Conservation (phyloP, 148 eudicot genomes). For the Fagopyrum homotropicum region DNA sequence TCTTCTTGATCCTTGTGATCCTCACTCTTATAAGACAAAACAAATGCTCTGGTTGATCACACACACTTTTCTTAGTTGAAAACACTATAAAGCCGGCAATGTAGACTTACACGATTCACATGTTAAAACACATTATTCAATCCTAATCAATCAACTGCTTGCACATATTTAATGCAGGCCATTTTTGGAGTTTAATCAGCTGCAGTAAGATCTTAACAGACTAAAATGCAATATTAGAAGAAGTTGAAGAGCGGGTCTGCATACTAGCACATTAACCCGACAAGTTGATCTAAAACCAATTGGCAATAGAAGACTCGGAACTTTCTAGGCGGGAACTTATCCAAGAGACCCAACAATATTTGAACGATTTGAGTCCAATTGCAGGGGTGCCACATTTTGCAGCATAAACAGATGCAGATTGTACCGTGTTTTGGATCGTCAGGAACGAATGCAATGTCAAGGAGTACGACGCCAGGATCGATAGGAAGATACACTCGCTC, state of each 20-base stretch:
- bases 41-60: not conserved
- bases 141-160: not conserved
- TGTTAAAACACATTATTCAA: not conserved
- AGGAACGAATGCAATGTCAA: conserved; percentile 89
- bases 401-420: not conserved
- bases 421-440: conserved; percentile 84
- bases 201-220: not conserved
- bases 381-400: not conserved
- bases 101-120: not conserved
- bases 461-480: conserved; percentile 99
- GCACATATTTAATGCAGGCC: not conserved
- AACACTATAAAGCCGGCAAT: not conserved
- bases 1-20: not conserved
- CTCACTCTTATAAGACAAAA: not conserved
- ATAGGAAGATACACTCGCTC: conserved; percentile 76
- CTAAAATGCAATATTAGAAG: not conserved
- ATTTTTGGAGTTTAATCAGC: not conserved
- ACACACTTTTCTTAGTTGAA: not conserved
- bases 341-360: not conserved
- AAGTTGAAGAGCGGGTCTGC: no score
- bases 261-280: no score
- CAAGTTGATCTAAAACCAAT: no score
- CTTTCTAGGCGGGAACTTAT: no score
- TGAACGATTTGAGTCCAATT: not conserved
- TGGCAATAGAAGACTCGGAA: no score